phyloP scores from a whole-genome alignment of 1,284 basidiomycete species.

The Omphalotus olearius region DNA sequence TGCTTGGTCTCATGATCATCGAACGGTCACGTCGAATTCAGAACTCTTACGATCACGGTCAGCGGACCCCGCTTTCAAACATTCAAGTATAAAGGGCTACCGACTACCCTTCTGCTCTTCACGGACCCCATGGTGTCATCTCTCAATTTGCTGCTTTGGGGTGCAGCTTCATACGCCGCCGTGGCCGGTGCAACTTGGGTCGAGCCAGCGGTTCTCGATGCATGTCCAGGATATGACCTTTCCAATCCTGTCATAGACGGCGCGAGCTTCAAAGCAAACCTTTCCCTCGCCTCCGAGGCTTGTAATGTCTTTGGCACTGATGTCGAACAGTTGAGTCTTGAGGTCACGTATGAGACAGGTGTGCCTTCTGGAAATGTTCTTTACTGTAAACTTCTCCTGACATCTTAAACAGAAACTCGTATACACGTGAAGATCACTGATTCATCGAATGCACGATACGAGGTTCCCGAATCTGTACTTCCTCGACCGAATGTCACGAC shows the following conservation, averaged over 20 bases:
- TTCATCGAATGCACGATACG: conserved; percentile 50
- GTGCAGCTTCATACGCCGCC: too few relatives aligned
- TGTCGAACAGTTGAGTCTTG: conserved; percentile 43
- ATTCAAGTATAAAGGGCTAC: too few relatives aligned
- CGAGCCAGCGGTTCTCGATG: conserved; percentile 36
- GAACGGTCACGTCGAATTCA: too few relatives aligned
- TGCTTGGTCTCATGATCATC: too few relatives aligned
- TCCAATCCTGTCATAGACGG: conserved; percentile 32
- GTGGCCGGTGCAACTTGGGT: conserved; percentile 11
- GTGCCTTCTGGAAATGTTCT: conserved; percentile 12
- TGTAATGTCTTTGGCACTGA: conserved; percentile 68
- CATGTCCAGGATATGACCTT: conserved; percentile 52
- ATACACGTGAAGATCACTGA: conserved; percentile 77
- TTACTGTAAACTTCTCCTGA: conserved; percentile 4
- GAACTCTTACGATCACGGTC: too few relatives aligned
- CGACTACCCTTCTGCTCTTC: too few relatives aligned
- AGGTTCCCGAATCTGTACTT: conserved; percentile 64
- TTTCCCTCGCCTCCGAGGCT: conserved; percentile 46
- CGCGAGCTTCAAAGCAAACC: conserved; percentile 44
- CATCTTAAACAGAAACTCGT: conserved; percentile 39
- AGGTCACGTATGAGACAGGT: conserved; percentile 59
- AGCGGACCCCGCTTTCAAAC: too few relatives aligned
- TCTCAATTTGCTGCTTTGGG: too few relatives aligned
- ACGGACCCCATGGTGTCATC: too few relatives aligned
- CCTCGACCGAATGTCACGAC: conserved; percentile 45